Conservation (phyloP, 2,329 filamentous ascomycete species). For the Didymella arachidicola region DNA sequence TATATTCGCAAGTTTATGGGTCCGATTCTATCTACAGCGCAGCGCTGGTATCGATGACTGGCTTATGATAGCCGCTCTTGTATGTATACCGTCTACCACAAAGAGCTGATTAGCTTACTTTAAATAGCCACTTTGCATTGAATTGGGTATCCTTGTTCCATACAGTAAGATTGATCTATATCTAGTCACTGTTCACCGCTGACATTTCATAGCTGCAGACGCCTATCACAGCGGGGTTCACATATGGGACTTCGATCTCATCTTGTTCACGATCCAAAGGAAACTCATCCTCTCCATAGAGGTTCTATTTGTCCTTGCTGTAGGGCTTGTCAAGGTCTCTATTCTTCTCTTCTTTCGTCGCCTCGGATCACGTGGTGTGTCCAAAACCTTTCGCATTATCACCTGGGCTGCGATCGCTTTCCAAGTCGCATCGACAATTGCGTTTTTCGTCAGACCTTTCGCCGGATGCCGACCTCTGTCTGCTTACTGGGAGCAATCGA, state of each 20-base stretch:
- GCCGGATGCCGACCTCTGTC: conserved; percentile 23
- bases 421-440: conserved; percentile 21
- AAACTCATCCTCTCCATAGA: conserved; percentile 26
- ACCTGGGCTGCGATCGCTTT: conserved; percentile 28
- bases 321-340: conserved; percentile 34
- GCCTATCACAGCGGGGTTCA: not conserved
- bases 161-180: not conserved
- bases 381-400: conserved; percentile 20
- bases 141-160: not conserved
- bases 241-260: conserved; percentile 31
- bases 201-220: not conserved
- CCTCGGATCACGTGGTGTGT: conserved; percentile 23
- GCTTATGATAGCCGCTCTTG: conserved; percentile 34
- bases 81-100: not conserved
- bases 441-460: conserved; percentile 24
- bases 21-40: conserved; percentile 29
- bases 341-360: conserved; percentile 37
- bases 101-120: not conserved
- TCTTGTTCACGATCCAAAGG: not conserved
- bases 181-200: not conserved
- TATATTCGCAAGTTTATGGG: conserved; percentile 31
- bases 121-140: not conserved
- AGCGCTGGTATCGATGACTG: conserved; percentile 35
- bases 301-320: conserved; percentile 22
- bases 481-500: conserved; percentile 31